Evolutionary conservation across 192 early-diverging fungal genomes (phyloP).

Genomic region (Geranomyces michiganensis): DNA sequence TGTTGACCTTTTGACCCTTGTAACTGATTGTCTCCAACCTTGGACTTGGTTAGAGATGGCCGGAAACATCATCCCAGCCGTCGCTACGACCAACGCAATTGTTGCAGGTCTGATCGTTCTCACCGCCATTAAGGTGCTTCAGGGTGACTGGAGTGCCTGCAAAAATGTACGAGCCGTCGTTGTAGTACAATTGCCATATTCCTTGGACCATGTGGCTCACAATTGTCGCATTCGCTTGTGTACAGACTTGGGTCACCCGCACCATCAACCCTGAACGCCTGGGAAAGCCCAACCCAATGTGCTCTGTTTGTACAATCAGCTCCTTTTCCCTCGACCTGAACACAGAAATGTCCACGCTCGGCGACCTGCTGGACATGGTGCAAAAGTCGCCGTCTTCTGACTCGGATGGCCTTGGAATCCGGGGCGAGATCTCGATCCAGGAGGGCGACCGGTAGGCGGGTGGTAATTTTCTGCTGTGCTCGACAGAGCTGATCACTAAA

Average conservation of each 20-base stretch:
- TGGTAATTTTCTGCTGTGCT: too few relatives aligned
- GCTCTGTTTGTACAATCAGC: conserved; percentile 73
- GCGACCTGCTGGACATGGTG: too few relatives aligned
- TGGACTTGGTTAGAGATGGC: conserved; percentile 78
- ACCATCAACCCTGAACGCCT: conserved; percentile 64
- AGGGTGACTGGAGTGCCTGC: conserved; percentile 51
- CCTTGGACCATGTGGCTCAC: too few relatives aligned
- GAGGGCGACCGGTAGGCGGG: too few relatives aligned
- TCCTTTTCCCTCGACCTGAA: too few relatives aligned
- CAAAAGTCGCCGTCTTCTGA: too few relatives aligned
- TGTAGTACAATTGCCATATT: not conserved
- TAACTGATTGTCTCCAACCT: not conserved
- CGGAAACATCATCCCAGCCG: conserved; percentile 97
- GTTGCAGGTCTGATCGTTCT: conserved; percentile 93
- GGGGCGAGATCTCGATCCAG: too few relatives aligned
- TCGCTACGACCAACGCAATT: conserved; percentile 97
- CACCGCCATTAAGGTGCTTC: conserved; percentile 76
- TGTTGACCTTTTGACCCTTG: not conserved
- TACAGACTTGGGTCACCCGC: conserved; percentile 60
- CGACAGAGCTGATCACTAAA: too few relatives aligned
- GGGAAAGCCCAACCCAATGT: conserved; percentile 70
- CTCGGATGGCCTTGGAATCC: too few relatives aligned
- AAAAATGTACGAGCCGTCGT: conserved; percentile 55
- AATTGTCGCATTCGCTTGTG: too few relatives aligned
- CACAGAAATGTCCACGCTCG: too few relatives aligned